phyloP scores from a whole-genome alignment of 192 early-diverging fungal species.

The Coemansia sp. region DNA sequence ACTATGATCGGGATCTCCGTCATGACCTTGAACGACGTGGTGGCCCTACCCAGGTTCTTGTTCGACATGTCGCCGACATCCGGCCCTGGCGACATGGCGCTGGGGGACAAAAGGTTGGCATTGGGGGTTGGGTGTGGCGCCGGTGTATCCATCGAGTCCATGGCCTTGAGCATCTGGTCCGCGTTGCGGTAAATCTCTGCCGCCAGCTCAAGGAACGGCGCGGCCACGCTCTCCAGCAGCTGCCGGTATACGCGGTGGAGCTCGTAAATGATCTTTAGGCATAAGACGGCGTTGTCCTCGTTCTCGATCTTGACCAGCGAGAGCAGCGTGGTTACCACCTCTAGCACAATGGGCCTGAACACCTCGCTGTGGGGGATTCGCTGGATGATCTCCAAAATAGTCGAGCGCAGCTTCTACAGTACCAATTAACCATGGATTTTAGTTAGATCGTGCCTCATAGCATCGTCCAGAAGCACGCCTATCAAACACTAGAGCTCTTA shows the following conservation, averaged over 20 bases:
- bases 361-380: constrained; percentile 88
- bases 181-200: constrained; percentile 86
- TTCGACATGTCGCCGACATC: constrained; percentile 58
- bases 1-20: constrained; percentile 99
- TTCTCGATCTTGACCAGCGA: constrained; percentile 83
- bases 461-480: neutral
- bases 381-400: constrained; percentile 88
- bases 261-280: constrained; percentile 93
- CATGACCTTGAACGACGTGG: constrained; percentile 94
- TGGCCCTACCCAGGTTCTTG: constrained; percentile 69
- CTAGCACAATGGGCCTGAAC: constrained; percentile 70
- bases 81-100: constrained; percentile 72
- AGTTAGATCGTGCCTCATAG: neutral
- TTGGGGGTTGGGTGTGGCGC: constrained; percentile 57
- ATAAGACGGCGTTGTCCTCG: constrained; percentile 95
- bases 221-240: constrained; percentile 79
- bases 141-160: constrained; percentile 65
- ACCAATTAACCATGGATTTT: neutral
- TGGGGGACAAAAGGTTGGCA: constrained; percentile 58
- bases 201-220: constrained; percentile 88
- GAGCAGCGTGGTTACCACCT: constrained; percentile 75
- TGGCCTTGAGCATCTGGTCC: constrained; percentile 76
- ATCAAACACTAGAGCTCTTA: constrained; percentile 6
- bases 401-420: constrained; percentile 78
- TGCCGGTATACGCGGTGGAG: constrained; percentile 85